Conservation (phyloP, 805 yeast genomes). For the Yamadazyma sp. region DNA sequence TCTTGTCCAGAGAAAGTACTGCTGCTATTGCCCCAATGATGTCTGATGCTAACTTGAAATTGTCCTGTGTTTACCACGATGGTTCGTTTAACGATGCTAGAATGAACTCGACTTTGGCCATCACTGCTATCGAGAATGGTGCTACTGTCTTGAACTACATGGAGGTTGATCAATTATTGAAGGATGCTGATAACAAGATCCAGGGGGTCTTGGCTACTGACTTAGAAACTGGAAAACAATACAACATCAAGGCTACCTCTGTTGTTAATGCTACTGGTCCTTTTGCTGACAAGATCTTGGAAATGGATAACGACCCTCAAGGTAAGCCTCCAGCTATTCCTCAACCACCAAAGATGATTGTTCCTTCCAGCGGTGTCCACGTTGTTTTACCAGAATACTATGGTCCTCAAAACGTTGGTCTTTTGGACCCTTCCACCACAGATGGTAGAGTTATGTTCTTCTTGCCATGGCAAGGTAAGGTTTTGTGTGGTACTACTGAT, state of each 20-base stretch:
- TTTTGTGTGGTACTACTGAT: conserved; percentile 95
- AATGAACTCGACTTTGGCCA: conserved; percentile 81
- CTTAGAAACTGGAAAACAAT: conserved; percentile 63
- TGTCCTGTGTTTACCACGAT: conserved; percentile 91
- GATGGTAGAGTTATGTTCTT: conserved; percentile 97
- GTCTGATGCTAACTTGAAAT: conserved; percentile 75
- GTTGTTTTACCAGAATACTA: conserved; percentile 88
- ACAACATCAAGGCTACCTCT: conserved; percentile 63
- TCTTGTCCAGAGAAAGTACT: conserved; percentile 66
- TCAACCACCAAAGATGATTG: conserved; percentile 73
- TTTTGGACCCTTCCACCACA: conserved; percentile 86
- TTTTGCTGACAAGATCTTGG: conserved; percentile 76
- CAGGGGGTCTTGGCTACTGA: conserved; percentile 78
- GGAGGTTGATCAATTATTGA: conserved; percentile 73
- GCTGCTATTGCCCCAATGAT: conserved; percentile 82
- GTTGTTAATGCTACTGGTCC: conserved; percentile 96
- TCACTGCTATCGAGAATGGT: conserved; percentile 82
- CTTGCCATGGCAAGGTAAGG: conserved; percentile 97
- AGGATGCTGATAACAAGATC: conserved; percentile 57
- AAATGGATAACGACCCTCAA: conserved; percentile 74
- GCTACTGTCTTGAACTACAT: conserved; percentile 88
- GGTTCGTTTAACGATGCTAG: conserved; percentile 93
- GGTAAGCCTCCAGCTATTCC: conserved; percentile 60
- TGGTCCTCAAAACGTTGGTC: conserved; percentile 84
- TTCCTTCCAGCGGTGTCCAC: conserved; percentile 94